These are phyloP conservation scores for Clonostachys byssicola DNA, from an alignment of 2,329 filamentous ascomycete genomes.

Conservation along the genomic window DNA sequence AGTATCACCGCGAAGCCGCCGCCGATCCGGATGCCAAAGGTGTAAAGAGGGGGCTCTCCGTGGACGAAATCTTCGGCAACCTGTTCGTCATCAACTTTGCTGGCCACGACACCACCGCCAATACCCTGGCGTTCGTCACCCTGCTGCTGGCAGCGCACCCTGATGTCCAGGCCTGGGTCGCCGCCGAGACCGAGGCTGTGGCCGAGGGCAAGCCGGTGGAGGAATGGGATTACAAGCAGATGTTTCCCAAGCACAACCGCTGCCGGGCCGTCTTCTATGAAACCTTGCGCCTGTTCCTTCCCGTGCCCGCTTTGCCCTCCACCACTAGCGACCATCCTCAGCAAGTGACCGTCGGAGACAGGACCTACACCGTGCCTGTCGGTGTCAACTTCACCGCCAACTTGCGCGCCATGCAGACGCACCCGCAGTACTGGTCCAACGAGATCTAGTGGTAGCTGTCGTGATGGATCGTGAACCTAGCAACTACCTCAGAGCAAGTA, in stretches of 20 bases:
- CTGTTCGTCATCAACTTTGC: constrained; percentile 43
- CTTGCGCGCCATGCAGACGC: constrained; percentile 1
- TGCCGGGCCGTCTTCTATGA: constrained; percentile 34
- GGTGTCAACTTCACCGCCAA: constrained; percentile 1
- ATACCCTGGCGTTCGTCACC: constrained; percentile 33
- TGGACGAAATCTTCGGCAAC: constrained; percentile 42
- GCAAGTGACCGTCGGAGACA: not conserved
- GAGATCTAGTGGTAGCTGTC: constrained; percentile 9
- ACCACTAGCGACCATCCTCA: constrained; percentile 9
- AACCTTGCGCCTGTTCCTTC: constrained; percentile 32
- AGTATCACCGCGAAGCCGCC: constrained; percentile 1
- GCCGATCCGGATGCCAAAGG: not conserved
- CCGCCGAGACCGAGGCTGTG: constrained; percentile 27
- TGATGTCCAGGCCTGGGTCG: constrained; percentile 37
- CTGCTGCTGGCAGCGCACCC: constrained; percentile 37
- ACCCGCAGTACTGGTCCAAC: constrained; percentile 8
- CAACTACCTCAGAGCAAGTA: not conserved
- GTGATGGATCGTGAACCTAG: constrained; percentile 8
- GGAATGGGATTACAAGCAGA: not conserved
- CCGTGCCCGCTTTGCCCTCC: constrained; percentile 15
- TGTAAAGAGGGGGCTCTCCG: constrained; percentile 16
- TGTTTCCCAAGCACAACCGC: constrained; percentile 19
- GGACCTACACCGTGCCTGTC: constrained; percentile 1
- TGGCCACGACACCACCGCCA: constrained; percentile 45
- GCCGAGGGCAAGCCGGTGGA: constrained; percentile 4